Conservation (phyloP, 441 rosid species). For the Arabidopsis lyrata region DNA sequence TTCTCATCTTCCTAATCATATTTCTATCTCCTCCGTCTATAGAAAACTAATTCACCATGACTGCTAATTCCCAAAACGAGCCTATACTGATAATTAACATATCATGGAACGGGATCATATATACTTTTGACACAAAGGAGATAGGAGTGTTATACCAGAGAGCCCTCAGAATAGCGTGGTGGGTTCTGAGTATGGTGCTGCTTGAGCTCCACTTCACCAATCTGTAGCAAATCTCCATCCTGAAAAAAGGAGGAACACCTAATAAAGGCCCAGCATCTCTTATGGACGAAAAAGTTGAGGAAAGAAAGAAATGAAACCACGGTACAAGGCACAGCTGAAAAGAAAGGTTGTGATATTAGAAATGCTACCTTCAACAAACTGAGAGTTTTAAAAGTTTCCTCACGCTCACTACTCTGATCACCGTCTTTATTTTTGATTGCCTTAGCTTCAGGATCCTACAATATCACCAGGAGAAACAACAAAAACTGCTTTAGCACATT, state of each 20-base stretch:
- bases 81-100: slow-evolving; percentile 17
- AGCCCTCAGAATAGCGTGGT: slow-evolving; percentile 88
- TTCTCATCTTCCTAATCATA: slow-evolving; percentile 29
- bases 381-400: slow-evolving; percentile 62
- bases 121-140: slow-evolving; percentile 37
- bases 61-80: slow-evolving; percentile 1
- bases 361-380: slow-evolving; percentile 69
- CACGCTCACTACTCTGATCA: slow-evolving; percentile 49
- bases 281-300: slow-evolving; percentile 14
- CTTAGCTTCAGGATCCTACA: slow-evolving; percentile 76
- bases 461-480: slow-evolving; percentile 32
- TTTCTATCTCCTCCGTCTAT: slow-evolving; percentile 5
- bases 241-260: slow-evolving; percentile 43
- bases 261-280: slow-evolving; percentile 17
- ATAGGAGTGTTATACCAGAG: slow-evolving; percentile 66
- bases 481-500: slow-evolving; percentile 18
- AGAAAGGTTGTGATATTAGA: slow-evolving; percentile 11
- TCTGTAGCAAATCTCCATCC: slow-evolving; percentile 70
- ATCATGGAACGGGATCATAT: slow-evolving; percentile 27
- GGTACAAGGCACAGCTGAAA: slow-evolving; percentile 2
- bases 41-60: not conserved
- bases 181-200: slow-evolving; percentile 91
- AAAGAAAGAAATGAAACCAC: slow-evolving; percentile 24
- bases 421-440: slow-evolving; percentile 57
- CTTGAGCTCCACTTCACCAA: slow-evolving; percentile 68